Evolutionary conservation across 106 monocot species (phyloP).

Genomic region (Acanthochlamys bracteata): DNA sequence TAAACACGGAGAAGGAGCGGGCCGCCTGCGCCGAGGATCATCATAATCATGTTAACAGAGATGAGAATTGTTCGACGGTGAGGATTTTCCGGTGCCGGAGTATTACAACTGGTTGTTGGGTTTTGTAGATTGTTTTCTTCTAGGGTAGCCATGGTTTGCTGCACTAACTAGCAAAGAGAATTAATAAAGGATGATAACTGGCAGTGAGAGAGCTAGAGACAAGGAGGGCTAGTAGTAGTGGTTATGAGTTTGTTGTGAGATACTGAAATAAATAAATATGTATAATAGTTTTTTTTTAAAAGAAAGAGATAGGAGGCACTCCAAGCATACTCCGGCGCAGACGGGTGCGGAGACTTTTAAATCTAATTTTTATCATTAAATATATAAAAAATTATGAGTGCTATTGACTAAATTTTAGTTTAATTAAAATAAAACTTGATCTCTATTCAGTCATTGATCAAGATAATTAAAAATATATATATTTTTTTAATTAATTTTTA

Average conservation of each 20-base stretch:
- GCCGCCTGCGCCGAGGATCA: constrained; percentile 29
- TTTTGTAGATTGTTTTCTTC: background rate
- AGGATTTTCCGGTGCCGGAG: background rate
- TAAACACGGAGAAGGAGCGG: constrained; percentile 61
- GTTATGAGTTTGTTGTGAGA: background rate
- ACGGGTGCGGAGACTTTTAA: background rate
- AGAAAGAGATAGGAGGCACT: background rate
- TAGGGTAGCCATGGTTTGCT: background rate
- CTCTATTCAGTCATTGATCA: background rate
- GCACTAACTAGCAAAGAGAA: background rate
- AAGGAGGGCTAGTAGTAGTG: background rate
- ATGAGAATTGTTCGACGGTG: constrained; percentile 6
- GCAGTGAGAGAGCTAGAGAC: background rate
- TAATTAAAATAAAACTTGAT: background rate
- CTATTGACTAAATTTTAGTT: no score
- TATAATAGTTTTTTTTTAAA: background rate
- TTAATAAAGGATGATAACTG: background rate
- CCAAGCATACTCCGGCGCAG: background rate
- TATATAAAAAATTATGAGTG: no score
- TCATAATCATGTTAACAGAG: constrained; percentile 20
- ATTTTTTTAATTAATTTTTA: no score
- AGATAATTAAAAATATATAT: no score
- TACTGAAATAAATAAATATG: background rate
- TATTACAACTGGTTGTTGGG: background rate
- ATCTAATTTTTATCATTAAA: no score